Base-by-base conservation (phyloP, 345 rosid species). In the Brassica napus region DNA sequence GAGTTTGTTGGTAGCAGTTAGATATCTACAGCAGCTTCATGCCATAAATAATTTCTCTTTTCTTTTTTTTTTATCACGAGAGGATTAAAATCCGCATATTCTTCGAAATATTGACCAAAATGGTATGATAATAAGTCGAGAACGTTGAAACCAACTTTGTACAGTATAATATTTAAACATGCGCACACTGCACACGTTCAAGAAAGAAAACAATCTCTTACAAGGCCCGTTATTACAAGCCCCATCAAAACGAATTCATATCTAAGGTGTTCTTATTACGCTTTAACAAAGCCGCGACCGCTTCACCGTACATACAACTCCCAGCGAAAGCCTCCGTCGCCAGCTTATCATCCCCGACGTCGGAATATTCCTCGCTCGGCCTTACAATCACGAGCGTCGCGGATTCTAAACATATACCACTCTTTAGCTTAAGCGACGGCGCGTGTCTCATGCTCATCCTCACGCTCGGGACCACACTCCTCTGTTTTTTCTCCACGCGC, bases 401-500 rank as follows among this genome's bases (percentile, higher is more conserved):
- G 10, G 68, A 75, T 64, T 75, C 64, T 57, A 80, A 71, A 44
- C 76, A 75, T 0, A 80, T 70, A n/a, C 79, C 83, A 16, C 72
- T 80, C 68, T 75, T 70, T 1, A 80, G 83, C 62, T 65, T 75
- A 28, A 80, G 72, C 31, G 32, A 75, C 24, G 79, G 76, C 69
- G 79, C 83, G 68, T 80, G 76, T 65, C 83, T 80, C 83, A 75
- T 75, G 59, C 64, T 80, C 83, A 80, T 80, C 69, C 42, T 80
- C 68, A 80, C 73, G 79, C 73, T 75, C 34, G 83, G 79, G 12
- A 80, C 79, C n/a, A 75, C 68, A 37, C 76, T 80, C 79, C 83
- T 80, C 16, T 18, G 5, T 14, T 63, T 69, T 5, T 32, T 74
- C 28, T 14, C 32, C 79, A 69, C 72, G 67, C 75, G 82, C 54